Evolutionary conservation across 2,329 filamentous ascomycete genomes (phyloP).

Genomic region (Aspergillus tubingensis): DNA sequence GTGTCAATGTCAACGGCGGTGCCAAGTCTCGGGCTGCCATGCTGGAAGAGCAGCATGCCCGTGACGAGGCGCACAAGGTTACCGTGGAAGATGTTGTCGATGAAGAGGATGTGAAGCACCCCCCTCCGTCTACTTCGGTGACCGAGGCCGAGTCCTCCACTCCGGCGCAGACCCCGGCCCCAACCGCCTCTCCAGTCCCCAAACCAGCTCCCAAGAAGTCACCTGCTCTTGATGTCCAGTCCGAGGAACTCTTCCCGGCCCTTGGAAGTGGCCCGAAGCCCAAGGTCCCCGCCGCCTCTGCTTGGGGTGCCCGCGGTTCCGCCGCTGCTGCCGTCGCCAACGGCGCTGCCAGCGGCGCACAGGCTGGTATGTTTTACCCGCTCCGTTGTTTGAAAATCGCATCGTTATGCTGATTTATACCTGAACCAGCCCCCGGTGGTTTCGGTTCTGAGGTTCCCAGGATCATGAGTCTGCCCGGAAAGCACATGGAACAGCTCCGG

Average conservation of each 20-base stretch:
- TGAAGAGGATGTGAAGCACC: conserved; percentile 69
- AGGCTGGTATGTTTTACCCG: conserved; percentile 49
- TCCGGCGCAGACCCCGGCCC: conserved; percentile 25
- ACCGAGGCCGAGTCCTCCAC: conserved; percentile 35
- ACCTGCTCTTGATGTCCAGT: conserved; percentile 72
- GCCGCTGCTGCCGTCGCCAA: conserved; percentile 46
- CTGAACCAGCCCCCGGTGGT: conserved; percentile 36
- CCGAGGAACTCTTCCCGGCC: conserved; percentile 91
- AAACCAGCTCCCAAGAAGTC: conserved; percentile 46
- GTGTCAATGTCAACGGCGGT: conserved; percentile 34
- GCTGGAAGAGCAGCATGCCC: conserved; percentile 56
- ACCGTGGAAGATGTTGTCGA: conserved; percentile 81
- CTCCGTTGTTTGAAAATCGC: not conserved
- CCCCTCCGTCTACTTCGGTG: conserved; percentile 51
- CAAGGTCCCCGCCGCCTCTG: conserved; percentile 62
- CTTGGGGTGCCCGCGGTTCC: conserved; percentile 71
- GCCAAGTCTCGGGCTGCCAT: conserved; percentile 54
- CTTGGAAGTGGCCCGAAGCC: conserved; percentile 73
- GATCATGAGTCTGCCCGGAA: conserved; percentile 76
- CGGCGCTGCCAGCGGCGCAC: conserved; percentile 57
- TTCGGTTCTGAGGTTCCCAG: conserved; percentile 47
- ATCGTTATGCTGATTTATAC: not conserved
- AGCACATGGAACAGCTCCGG: conserved; percentile 73
- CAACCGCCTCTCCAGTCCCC: conserved; percentile 38
- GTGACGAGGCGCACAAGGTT: conserved; percentile 58